phyloP scores from a whole-genome alignment of 345 rosid species.

The Euphorbia peplus region DNA sequence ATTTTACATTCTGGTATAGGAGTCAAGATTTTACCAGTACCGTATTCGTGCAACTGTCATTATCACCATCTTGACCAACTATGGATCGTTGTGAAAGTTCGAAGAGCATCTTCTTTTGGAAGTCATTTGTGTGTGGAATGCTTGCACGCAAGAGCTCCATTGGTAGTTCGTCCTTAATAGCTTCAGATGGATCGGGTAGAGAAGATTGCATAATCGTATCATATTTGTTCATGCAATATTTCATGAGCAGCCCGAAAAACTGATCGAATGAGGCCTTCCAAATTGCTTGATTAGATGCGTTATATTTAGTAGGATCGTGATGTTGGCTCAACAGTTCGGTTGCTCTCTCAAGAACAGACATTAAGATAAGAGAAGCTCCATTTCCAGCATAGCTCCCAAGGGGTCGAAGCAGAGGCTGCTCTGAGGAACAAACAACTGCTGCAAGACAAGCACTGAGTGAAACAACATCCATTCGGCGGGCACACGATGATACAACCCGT shows the following conservation, averaged over 20 bases:
- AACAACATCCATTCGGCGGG: constrained; percentile 68
- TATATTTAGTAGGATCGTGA: constrained; percentile 52
- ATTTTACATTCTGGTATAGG: background rate
- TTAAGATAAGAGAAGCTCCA: constrained; percentile 63
- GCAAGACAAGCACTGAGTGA: constrained; percentile 80
- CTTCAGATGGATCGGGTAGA: constrained; percentile 58
- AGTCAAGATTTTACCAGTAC: background rate
- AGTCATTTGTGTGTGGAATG: constrained; percentile 76
- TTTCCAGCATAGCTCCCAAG: constrained; percentile 76
- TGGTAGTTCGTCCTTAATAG: constrained; percentile 80
- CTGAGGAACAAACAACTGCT: constrained; percentile 81
- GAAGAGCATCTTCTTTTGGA: constrained; percentile 69
- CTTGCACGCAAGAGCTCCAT: constrained; percentile 77
- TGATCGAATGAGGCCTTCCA: constrained; percentile 92
- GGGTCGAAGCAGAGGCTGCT: constrained; percentile 91
- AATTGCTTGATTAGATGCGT: constrained; percentile 44
- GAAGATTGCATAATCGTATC: constrained; percentile 72
- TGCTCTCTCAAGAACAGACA: constrained; percentile 75
- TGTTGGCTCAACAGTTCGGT: constrained; percentile 55
- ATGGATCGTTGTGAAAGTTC: constrained; percentile 81
- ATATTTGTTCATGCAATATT: constrained; percentile 68
- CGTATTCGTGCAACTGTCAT: constrained; percentile 22
- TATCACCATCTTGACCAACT: constrained; percentile 32
- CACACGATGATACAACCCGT: constrained; percentile 52
- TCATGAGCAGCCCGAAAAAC: constrained; percentile 72